Base-by-base conservation (phyloP, 1,284 basidiomycete genomes). In the Hypsizygus ulmarius region DNA sequence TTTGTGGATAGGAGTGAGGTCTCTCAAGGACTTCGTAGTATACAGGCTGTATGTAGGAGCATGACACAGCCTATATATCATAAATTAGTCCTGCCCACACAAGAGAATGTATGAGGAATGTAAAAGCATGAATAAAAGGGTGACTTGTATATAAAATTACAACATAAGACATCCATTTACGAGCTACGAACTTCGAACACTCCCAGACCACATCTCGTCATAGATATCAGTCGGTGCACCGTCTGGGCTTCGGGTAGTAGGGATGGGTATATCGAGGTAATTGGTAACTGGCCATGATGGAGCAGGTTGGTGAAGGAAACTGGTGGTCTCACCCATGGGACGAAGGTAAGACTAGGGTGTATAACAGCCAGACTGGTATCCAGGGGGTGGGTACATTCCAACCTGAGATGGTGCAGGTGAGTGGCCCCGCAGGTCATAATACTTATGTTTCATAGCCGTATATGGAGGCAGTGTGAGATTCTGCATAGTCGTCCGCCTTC, bases 401-500 rank as follows among this genome's bases (percentile, higher is more conserved):
- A 67, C 64, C 54, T 87, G 82, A 15, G 84, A 86, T 2, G 81
- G 85, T 1, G 82, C 77, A 0, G 87, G 84, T 8, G 85, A 90
- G 60, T 82, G 84, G 40, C 73, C 74, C 44, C 77, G 77, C 59
- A 78, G 79, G 52, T 90, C 87, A 59, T 92, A 92, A 59, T 77
- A n/a, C n/a, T n/a, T n/a, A 81, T 1, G 89, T 92, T 64, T 92
- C 88, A 34, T 86, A 82, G 33, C 90, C 90, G 54, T 93, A 92
- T 25, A 89, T 63, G 0, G 87, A 92, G 1, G 79, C 83, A 5
- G 84, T 83, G 27, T 74, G 80, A 7, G 85, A 88, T 58, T 89
- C 84, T 5, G 83, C 76, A 48, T 89, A 89, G 2, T 79, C 85
- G 12, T 85, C 84, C 59, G 78, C 81, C 59, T 79, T 81, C 60